These are phyloP conservation scores for Pseudocercospora crystallina DNA, from an alignment of 2,329 filamentous ascomycete species.

Conservation along the genomic window DNA sequence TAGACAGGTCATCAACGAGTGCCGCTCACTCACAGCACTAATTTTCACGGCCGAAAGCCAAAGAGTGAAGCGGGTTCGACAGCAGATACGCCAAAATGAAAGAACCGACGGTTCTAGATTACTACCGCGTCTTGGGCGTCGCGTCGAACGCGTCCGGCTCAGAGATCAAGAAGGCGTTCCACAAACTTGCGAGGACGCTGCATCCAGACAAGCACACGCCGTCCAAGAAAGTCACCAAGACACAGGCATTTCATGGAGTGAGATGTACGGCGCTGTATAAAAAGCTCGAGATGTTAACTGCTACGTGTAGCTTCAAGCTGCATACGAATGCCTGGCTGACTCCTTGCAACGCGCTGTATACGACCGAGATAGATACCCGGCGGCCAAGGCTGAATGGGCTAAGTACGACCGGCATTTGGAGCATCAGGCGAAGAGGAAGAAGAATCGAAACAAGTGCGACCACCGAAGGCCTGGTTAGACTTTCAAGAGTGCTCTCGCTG, in stretches of 20 bases:
- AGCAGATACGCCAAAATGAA: too few species aligned
- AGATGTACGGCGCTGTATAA: background rate
- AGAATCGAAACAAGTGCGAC: too few species aligned
- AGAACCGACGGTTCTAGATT: constrained; percentile 6
- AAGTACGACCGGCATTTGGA: background rate
- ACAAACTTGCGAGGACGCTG: constrained; percentile 7
- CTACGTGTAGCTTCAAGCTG: background rate
- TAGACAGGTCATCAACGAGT: too few species aligned
- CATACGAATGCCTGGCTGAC: constrained; percentile 3
- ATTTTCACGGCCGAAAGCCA: too few species aligned
- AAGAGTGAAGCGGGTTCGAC: too few species aligned
- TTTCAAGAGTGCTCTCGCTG: too few species aligned
- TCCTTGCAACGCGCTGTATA: background rate
- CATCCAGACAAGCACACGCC: constrained; percentile 7
- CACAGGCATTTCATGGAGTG: constrained; percentile 5
- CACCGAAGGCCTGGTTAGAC: too few species aligned
- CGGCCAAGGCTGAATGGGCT: constrained; percentile 7
- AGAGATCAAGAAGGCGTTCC: constrained; percentile 7
- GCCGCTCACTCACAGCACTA: too few species aligned
- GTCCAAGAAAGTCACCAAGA: background rate
- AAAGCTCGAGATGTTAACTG: background rate
- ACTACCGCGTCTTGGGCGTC: constrained; percentile 8
- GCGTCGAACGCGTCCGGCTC: background rate
- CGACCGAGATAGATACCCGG: background rate
- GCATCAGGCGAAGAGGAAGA: too few species aligned